Base-by-base conservation (phyloP, 1,284 basidiomycete species). In the Ustilago shanxiensis region DNA sequence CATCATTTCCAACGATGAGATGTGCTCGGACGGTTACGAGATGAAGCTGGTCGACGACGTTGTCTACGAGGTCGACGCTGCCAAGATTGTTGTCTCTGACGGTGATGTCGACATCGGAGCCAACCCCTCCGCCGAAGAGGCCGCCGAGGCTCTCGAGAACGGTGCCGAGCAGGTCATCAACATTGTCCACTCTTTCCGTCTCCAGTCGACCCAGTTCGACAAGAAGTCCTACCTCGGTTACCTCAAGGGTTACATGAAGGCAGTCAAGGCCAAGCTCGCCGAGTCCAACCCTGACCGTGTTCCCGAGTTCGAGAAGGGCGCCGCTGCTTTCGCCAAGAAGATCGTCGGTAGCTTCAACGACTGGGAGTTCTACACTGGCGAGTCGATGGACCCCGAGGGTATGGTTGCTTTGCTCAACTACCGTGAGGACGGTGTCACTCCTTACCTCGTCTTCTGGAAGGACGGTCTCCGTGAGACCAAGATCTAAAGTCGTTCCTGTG, bases 61-160 rank as follows among this genome's bases (percentile, higher is more conserved):
- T 81, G 93, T 92, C 75, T 95, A 89, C 87, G 96, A 99, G 88
- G 94, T 98, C 60, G 91, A 99, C 87, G 95, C 94, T 86, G 73
- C 88, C 70, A 87, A 90, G 88, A 91, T 97, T 84, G 89, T 88
- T 64, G 86, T 97, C 81, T 94, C 93, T 87, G 88, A 90, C 22
- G 95, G 94, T 64, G 92, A 95, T 81, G 88, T 99, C 77, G 91
- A 99, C 87, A 99, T 98, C 85, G 96, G 96, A 91, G 86, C 66
- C 60, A 86, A 86, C 81, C 84, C 85, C 26, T 87, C 96, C 60
- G 89, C 92, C 41, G 97, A 99, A 89, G 97, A 98, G 70, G 88
- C 88, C 56, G 91, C 91, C 3, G 97, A 99, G 78, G 89, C 89
- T 33, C 87, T 97, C 68, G 95, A 95, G 86, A 92, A 93, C 18